A percentile compares a stretch with the other conserved stretches of the same genome.
Evolutionary conservation across 2,329 filamentous ascomycete genomes (phyloP).

Genomic region (Triangularia verruculosa): DNA sequence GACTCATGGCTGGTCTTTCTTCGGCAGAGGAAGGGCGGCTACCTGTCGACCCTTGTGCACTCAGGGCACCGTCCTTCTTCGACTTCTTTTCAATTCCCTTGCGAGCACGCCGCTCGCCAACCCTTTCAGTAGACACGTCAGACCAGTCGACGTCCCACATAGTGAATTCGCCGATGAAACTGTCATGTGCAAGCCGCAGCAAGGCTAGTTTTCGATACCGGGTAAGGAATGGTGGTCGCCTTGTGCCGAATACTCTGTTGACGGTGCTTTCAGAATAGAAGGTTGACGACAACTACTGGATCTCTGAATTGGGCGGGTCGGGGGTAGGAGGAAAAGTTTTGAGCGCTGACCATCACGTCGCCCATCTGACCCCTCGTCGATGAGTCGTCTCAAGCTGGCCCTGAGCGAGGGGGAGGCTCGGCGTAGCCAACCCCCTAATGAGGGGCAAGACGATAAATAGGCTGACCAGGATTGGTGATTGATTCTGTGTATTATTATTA

Average conservation of each 20-base stretch:
- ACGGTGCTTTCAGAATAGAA: too few species aligned
- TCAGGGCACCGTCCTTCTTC: slow-evolving; percentile 30
- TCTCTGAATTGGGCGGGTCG: background rate
- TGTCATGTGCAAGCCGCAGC: background rate
- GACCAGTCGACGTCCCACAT: slow-evolving; percentile 63
- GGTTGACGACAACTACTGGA: background rate
- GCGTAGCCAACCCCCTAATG: background rate
- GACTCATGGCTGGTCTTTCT: slow-evolving; percentile 39
- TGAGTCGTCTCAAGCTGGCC: background rate
- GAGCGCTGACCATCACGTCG: background rate
- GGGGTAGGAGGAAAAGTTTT: background rate
- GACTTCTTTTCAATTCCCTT: slow-evolving; percentile 42
- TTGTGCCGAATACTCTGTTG: too few species aligned
- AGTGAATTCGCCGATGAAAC: slow-evolving; percentile 10
- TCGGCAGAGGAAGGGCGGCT: slow-evolving; percentile 45
- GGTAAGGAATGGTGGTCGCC: background rate
- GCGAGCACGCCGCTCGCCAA: slow-evolving; percentile 50
- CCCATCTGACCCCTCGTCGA: background rate
- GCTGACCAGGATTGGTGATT: slow-evolving; percentile 1
- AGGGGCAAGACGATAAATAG: slow-evolving; percentile 3
- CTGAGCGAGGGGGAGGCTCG: background rate
- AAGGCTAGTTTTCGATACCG: background rate
- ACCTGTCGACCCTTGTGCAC: slow-evolving; percentile 38
- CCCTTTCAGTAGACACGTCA: slow-evolving; percentile 50
- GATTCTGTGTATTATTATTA: background rate